These are phyloP conservation scores for Trichoderma aggressivum DNA, from an alignment of 2,329 filamentous ascomycete genomes.

Conservation along the genomic window DNA sequence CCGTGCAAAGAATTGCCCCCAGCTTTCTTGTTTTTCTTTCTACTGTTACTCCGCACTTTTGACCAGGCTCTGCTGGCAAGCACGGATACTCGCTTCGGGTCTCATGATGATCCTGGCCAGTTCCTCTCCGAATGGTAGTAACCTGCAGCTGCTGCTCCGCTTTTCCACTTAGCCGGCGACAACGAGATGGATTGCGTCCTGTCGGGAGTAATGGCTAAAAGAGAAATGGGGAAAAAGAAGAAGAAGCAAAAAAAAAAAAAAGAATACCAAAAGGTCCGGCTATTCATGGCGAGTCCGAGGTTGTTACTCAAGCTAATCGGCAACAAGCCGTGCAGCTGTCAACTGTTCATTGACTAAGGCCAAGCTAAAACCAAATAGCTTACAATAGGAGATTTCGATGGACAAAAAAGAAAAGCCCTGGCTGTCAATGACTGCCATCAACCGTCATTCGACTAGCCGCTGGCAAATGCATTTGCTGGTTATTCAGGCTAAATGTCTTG, in stretches of 20 bases:
- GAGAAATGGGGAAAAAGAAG: not conserved
- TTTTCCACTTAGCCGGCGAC: slow-evolving; percentile 13
- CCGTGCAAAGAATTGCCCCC: not conserved
- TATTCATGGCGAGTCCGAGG: not conserved
- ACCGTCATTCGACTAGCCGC: not conserved
- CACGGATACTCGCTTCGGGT: slow-evolving; percentile 1
- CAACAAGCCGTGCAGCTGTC: not conserved
- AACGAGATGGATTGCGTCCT: not conserved
- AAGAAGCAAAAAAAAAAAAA: not conserved
- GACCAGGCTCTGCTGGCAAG: not conserved
- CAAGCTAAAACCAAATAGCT: not conserved
- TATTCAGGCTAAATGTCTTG: slow-evolving; percentile 13
- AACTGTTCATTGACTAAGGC: not conserved
- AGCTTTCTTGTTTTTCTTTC: not conserved
- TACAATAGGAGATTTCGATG: not conserved
- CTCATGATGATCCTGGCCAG: not conserved
- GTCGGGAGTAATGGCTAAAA: slow-evolving; percentile 9
- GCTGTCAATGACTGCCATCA: not conserved
- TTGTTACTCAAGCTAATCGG: not conserved
- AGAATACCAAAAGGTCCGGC: not conserved
- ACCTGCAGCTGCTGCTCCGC: not conserved
- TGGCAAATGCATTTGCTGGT: not conserved
- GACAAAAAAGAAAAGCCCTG: not conserved
- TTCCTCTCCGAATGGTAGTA: not conserved
- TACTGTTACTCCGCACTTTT: slow-evolving; percentile 1